Conservation (phyloP, 306 rosid species). For the Sindora glabra region DNA sequence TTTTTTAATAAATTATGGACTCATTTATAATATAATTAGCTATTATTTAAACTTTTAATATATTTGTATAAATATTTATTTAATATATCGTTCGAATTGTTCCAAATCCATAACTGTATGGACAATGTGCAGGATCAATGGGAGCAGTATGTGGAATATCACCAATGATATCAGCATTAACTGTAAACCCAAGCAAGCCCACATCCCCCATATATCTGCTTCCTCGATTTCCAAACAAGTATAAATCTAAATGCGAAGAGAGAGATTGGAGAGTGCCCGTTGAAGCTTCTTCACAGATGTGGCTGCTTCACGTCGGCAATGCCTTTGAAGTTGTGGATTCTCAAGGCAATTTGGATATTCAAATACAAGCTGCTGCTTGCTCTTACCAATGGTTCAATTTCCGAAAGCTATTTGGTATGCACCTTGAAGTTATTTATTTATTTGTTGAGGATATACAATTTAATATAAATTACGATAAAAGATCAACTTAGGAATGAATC, state of each 20-base stretch:
- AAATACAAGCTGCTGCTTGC: conserved; percentile 70
- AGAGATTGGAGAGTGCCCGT: conserved; percentile 74
- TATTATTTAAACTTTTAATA: too few species aligned
- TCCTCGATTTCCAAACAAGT: conserved; percentile 44
- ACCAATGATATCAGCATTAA: conserved; percentile 85
- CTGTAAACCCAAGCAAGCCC: conserved; percentile 60
- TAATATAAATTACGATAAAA: too few species aligned
- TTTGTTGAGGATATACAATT: too few species aligned
- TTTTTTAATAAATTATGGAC: too few species aligned
- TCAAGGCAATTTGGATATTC: conserved; percentile 43
- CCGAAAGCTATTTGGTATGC: conserved; percentile 58
- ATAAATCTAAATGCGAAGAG: neutral
- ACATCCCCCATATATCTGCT: conserved; percentile 68
- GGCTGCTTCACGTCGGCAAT: conserved; percentile 85
- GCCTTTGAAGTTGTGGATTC: conserved; percentile 40
- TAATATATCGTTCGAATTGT: too few species aligned
- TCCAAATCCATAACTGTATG: too few species aligned
- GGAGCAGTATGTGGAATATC: conserved; percentile 66
- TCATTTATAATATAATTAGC: too few species aligned
- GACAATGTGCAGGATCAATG: conserved; percentile 57
- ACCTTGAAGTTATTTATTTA: neutral
- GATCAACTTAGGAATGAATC: too few species aligned
- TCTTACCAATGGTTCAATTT: conserved; percentile 94
- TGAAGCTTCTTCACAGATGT: conserved; percentile 72
- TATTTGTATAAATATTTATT: too few species aligned